Evolutionary conservation across 208 protist species (phyloP), one percentile per base, ranked within the genome.

Genomic region (Porcisia deanei): DNA sequence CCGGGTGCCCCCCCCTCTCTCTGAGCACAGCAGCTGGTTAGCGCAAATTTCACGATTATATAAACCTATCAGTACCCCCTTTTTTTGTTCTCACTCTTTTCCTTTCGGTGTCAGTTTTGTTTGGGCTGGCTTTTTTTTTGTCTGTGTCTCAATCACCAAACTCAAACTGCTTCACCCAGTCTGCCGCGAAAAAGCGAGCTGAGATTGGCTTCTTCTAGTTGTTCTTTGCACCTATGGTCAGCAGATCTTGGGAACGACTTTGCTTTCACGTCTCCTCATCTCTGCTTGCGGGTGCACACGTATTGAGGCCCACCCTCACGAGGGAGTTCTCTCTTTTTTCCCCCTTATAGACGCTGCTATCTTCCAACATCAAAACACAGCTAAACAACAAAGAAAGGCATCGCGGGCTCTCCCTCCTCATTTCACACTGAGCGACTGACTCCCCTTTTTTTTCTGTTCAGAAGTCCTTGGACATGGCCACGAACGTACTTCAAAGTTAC

Each of bases 21-120:
- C 37, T 49, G 7, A 25, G 12, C 34, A 43, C n/a, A 55, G 22
- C 12, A 60, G 37, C 37, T 45, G 37, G 54, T 55, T 73, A 49
- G 49, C 69, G 39, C 49, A 14, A 47, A 34, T 12, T 34, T 63
- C 54, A 49, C 34, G 72, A 65, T 43, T 67, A 68, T 22, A 81
- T 81, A 71, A 65, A 76, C 53, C 54, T 61, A 76, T 81, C 63
- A 81, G 74, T 76, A 75, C 77, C 76, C 47, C 30, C 1, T 61
- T 25, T 54, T 3, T 69, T 39, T 20, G 12, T 55, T 30, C 39
- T 25, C 22, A 6, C 55, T 82, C 61, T 37, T 14, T 73, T 63
- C 3, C 80, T 61, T 76, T 73, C 45, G 52, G 66, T 72, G 7
- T 63, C 4, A 34, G 30, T 63, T 63, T 34, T 34, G 18, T 63